Conservation (phyloP, 306 rosid genomes). For the Prunus persica region DNA sequence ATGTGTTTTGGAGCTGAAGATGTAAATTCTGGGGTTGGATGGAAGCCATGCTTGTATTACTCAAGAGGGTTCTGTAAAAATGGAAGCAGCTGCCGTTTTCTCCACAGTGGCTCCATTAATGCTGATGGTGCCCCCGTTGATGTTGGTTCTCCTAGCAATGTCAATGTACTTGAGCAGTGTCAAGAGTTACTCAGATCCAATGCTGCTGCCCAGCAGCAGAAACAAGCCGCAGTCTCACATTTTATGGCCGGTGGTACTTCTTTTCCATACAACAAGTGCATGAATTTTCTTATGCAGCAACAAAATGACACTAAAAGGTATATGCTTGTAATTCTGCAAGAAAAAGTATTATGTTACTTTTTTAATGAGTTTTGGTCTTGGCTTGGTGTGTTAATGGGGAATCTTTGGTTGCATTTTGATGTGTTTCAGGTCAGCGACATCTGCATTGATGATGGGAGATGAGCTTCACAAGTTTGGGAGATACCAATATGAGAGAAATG, state of each 20-base stretch:
- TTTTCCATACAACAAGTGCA: constrained; percentile 55
- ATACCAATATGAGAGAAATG: constrained; percentile 62
- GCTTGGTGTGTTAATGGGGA: neutral
- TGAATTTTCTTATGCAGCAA: constrained; percentile 63
- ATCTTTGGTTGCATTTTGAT: neutral
- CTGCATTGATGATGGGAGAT: constrained; percentile 60
- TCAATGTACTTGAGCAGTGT: constrained; percentile 56
- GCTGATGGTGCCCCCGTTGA: constrained; percentile 20
- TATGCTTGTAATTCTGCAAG: neutral
- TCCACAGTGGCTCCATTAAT: constrained; percentile 55
- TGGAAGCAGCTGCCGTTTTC: constrained; percentile 69
- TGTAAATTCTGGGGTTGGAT: constrained; percentile 47
- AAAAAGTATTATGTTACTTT: no score
- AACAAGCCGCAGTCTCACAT: constrained; percentile 49
- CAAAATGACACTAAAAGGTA: constrained; percentile 60
- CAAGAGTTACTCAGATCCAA: constrained; percentile 74
- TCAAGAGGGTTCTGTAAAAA: constrained; percentile 88
- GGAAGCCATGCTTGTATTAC: constrained; percentile 72
- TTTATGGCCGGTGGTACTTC: constrained; percentile 52
- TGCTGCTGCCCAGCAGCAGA: constrained; percentile 59
- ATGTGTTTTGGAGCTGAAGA: constrained; percentile 58
- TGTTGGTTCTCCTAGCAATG: constrained; percentile 57
- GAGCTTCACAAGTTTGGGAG: constrained; percentile 61
- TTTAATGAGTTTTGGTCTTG: neutral
- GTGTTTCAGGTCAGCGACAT: constrained; percentile 49